Conservation (phyloP, 2,329 filamentous ascomycete species). For the Colletotrichum sojae region DNA sequence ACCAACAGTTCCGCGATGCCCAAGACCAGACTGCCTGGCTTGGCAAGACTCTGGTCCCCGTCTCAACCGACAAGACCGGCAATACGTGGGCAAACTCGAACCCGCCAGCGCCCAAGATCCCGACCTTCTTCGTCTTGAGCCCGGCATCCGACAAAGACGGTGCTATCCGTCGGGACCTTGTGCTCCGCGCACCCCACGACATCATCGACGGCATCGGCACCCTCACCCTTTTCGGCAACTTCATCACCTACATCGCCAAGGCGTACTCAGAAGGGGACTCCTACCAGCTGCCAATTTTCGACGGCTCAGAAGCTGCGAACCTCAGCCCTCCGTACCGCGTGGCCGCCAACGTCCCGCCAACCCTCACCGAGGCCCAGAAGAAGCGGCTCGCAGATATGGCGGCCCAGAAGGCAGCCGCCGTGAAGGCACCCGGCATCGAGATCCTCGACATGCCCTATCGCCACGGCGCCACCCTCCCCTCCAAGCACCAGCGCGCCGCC, state of each 20-base stretch:
- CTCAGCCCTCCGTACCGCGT: constrained; percentile 48
- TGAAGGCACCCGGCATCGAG: constrained; percentile 13
- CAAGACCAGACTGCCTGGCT: constrained; percentile 46
- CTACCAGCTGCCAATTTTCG: constrained; percentile 39
- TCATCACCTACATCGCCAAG: constrained; percentile 44
- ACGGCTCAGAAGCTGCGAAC: constrained; percentile 42
- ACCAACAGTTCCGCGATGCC: constrained; percentile 36
- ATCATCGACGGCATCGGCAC: constrained; percentile 58
- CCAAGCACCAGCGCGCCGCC: constrained; percentile 46
- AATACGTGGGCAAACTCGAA: constrained; percentile 53
- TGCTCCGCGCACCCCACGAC: constrained; percentile 55
- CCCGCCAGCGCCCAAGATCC: constrained; percentile 49
- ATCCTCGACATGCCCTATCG: constrained; percentile 44
- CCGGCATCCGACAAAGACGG: constrained; percentile 29
- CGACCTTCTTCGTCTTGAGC: constrained; percentile 52
- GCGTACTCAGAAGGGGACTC: constrained; percentile 41
- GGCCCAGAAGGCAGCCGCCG: constrained; percentile 20
- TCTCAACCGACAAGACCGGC: constrained; percentile 46
- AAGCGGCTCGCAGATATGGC: constrained; percentile 37
- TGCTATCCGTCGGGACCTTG: constrained; percentile 47
- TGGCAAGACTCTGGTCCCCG: constrained; percentile 46
- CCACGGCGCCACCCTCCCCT: constrained; percentile 39
- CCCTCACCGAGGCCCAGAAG: constrained; percentile 37
- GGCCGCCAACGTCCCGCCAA: constrained; percentile 43
- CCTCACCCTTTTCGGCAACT: constrained; percentile 51